These are phyloP conservation scores for Melaleuca quinquenervia DNA, from an alignment of 345 rosid species.

Conservation along the genomic window DNA sequence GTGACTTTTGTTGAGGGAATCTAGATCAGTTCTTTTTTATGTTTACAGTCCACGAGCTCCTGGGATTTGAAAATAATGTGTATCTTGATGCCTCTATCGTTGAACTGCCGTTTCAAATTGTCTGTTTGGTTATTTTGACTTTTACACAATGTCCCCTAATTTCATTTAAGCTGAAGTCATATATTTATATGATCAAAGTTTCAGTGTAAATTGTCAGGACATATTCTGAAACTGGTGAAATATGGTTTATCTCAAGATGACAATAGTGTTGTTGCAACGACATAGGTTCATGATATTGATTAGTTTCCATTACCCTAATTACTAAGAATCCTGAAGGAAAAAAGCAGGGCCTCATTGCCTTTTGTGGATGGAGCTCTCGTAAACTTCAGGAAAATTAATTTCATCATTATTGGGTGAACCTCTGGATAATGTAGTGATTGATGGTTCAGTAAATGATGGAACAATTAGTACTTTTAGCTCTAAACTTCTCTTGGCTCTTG, in stretches of 20 bases:
- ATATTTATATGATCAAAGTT: background rate
- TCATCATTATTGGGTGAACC: constrained; percentile 16
- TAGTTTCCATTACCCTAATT: background rate
- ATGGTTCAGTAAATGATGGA: constrained; percentile 46
- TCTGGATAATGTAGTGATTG: constrained; percentile 11
- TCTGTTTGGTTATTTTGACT: background rate
- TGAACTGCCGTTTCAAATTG: background rate
- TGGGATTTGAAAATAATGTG: background rate
- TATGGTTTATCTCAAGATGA: background rate
- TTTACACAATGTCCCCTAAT: background rate
- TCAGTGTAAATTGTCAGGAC: background rate
- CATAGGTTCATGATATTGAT: background rate
- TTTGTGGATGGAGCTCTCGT: constrained; percentile 2
- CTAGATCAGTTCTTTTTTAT: background rate
- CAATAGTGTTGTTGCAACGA: background rate
- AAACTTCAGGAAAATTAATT: constrained; percentile 3
- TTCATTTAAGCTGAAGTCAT: background rate
- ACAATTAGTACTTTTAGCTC: constrained; percentile 3
- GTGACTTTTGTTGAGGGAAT: background rate
- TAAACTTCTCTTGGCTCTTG: background rate
- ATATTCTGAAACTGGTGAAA: background rate
- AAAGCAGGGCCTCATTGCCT: constrained; percentile 16
- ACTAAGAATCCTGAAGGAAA: constrained; percentile 13
- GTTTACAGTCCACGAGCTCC: background rate
- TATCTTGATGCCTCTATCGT: background rate